A percentile compares a stretch with the other conserved stretches of the same genome.
Evolutionary conservation across 139 green algal genomes (phyloP).

Genomic region (Penium margaritaceum): DNA sequence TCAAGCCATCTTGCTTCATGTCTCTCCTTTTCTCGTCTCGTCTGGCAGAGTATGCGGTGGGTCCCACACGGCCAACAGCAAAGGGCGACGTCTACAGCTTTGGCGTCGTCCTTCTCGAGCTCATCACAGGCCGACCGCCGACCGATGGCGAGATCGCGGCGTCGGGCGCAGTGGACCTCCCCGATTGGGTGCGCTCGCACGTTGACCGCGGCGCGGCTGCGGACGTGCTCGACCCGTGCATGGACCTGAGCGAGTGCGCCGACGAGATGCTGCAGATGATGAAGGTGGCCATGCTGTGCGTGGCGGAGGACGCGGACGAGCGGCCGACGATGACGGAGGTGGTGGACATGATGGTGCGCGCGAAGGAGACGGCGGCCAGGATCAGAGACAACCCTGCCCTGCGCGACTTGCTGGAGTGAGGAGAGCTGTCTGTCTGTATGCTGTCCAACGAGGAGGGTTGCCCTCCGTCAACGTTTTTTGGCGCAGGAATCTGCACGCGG

Average conservation of each 20-base stretch:
- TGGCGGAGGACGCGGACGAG: background rate
- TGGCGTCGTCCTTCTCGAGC: background rate
- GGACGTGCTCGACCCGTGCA: constrained; percentile 3
- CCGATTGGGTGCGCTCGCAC: background rate
- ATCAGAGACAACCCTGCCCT: background rate
- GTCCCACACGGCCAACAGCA: background rate
- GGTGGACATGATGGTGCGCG: constrained; percentile 13
- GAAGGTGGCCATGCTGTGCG: constrained; percentile 15
- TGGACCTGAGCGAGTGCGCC: background rate
- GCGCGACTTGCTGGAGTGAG: constrained; percentile 4
- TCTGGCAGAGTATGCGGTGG: background rate
- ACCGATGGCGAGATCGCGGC: background rate
- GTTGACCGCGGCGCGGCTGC: background rate
- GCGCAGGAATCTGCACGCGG: too few species aligned
- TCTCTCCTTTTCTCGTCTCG: background rate
- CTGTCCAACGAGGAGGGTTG: too few species aligned
- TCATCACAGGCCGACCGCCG: background rate
- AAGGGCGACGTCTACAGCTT: constrained; percentile 11
- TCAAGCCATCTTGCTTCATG: background rate
- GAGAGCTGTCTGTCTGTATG: too few species aligned
- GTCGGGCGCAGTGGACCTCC: constrained; percentile 2
- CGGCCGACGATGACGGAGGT: background rate
- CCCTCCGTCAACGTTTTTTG: too few species aligned
- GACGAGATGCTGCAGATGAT: constrained; percentile 18
- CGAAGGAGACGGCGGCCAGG: background rate